Evolutionary conservation across 2,329 filamentous ascomycete species (phyloP).

Genomic region (Cadophora luteo-olivacea): DNA sequence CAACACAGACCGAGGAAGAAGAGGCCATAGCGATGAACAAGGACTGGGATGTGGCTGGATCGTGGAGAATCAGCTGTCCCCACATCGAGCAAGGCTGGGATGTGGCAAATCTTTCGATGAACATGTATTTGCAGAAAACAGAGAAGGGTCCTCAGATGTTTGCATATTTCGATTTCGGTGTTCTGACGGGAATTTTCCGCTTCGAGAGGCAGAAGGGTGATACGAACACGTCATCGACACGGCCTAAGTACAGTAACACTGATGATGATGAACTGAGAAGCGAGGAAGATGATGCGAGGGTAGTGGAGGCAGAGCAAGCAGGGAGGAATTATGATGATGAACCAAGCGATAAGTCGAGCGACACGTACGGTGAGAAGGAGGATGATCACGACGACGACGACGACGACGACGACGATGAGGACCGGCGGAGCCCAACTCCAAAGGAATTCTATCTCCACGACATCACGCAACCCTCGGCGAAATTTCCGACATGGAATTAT

Average conservation of each 20-base stretch:
- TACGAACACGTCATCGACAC: not conserved
- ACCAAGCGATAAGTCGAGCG: not conserved
- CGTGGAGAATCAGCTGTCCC: constrained; percentile 25
- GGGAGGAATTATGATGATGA: constrained; percentile 8
- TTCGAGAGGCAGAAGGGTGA: constrained; percentile 25
- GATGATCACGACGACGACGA: not conserved
- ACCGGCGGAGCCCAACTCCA: constrained; percentile 25
- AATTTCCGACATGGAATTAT: constrained; percentile 24
- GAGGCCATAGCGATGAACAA: constrained; percentile 27
- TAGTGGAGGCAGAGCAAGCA: not conserved
- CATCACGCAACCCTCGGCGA: constrained; percentile 13
- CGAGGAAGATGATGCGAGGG: not conserved
- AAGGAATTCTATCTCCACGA: constrained; percentile 24
- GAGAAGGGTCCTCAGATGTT: constrained; percentile 26
- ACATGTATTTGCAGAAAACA: constrained; percentile 18
- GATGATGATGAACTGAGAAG: constrained; percentile 4
- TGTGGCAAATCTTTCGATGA: constrained; percentile 12
- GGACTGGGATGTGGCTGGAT: constrained; percentile 32
- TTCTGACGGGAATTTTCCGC: constrained; percentile 24
- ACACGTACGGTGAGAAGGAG: constrained; percentile 10
- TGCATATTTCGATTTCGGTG: constrained; percentile 28
- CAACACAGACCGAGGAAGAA: constrained; percentile 31
- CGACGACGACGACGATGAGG: constrained; percentile 6
- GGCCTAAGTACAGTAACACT: not conserved
- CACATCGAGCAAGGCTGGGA: constrained; percentile 16